These are phyloP conservation scores for Geosmithia morbida DNA, from an alignment of 2,329 filamentous ascomycete genomes.

Conservation along the genomic window DNA sequence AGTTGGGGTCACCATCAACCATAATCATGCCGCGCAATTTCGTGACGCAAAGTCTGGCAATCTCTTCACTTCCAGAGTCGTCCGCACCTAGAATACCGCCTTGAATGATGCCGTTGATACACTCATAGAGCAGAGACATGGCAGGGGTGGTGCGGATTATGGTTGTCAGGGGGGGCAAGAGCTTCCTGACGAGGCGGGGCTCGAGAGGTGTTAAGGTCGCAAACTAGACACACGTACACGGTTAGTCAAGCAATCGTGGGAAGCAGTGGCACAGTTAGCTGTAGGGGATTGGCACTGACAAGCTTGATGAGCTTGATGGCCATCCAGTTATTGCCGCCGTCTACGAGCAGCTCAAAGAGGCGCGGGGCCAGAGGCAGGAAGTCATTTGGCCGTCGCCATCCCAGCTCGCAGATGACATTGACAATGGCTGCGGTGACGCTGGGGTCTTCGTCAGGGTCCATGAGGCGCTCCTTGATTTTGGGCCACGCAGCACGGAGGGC, in stretches of 20 bases:
- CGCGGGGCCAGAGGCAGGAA: slow-evolving; percentile 85
- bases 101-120: slow-evolving; percentile 96
- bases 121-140: slow-evolving; percentile 97
- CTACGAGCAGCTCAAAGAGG: slow-evolving; percentile 81
- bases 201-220: slow-evolving; percentile 87
- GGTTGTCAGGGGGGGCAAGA: slow-evolving; percentile 78
- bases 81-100: slow-evolving; percentile 82
- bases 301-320: slow-evolving; percentile 98
- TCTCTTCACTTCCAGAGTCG: slow-evolving; percentile 71
- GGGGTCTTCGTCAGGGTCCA: slow-evolving; percentile 79
- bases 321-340: slow-evolving; percentile 98
- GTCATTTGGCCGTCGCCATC: slow-evolving; percentile 85
- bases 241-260: slow-evolving; percentile 2
- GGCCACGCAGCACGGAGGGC: slow-evolving; percentile 88
- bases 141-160: slow-evolving; percentile 90
- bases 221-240: slow-evolving; percentile 42
- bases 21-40: slow-evolving; percentile 92
- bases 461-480: slow-evolving; percentile 86
- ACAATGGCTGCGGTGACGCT: slow-evolving; percentile 93
- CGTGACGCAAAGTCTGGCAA: slow-evolving; percentile 80
- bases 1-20: slow-evolving; percentile 82
- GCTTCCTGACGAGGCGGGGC: slow-evolving; percentile 78
- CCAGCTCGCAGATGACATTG: slow-evolving; percentile 92
- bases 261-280: background rate
- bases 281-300: slow-evolving; percentile 24